Evolutionary conservation across 129 eudicot species (phyloP).

Genomic region (Flaveria brownii): DNA sequence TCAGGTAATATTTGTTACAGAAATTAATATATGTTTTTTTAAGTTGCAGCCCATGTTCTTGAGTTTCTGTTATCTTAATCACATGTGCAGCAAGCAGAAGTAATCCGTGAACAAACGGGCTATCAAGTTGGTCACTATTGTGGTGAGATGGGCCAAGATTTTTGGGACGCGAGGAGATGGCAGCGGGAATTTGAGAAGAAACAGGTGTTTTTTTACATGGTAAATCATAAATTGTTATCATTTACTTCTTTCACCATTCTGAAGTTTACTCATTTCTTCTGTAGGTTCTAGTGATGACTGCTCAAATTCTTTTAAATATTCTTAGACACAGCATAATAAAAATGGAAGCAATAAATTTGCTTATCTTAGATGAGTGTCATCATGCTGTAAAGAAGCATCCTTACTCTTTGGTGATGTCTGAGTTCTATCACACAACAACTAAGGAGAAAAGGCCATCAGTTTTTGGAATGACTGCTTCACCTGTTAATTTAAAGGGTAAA

Average conservation of each 20-base stretch:
- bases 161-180: constrained; percentile 99
- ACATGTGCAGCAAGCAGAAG: constrained; percentile 93
- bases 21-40: background rate
- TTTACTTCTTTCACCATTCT: background rate
- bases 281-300: constrained; percentile 99
- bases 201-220: constrained; percentile 52
- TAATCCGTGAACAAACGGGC: constrained; percentile 90
- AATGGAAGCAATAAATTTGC: constrained; percentile 86
- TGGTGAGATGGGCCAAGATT: constrained; percentile 99
- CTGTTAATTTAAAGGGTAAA: constrained; percentile 92
- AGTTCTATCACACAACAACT: constrained; percentile 97
- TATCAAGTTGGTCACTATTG: constrained; percentile 94
- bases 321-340: constrained; percentile 93
- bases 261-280: constrained; percentile 16
- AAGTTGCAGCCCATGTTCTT: constrained; percentile 16
- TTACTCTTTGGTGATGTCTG: constrained; percentile 96
- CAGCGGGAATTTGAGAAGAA: constrained; percentile 94
- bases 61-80: constrained; percentile 16
- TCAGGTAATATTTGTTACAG: constrained; percentile 55
- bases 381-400: constrained; percentile 99
- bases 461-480: constrained; percentile 99
- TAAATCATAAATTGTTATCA: background rate
- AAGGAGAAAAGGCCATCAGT: constrained; percentile 93
- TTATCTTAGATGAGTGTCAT: constrained; percentile 95
- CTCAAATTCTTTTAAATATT: constrained; percentile 93